These are phyloP conservation scores for Populus tomentosa DNA, from an alignment of 441 rosid genomes.

Conservation along the genomic window DNA sequence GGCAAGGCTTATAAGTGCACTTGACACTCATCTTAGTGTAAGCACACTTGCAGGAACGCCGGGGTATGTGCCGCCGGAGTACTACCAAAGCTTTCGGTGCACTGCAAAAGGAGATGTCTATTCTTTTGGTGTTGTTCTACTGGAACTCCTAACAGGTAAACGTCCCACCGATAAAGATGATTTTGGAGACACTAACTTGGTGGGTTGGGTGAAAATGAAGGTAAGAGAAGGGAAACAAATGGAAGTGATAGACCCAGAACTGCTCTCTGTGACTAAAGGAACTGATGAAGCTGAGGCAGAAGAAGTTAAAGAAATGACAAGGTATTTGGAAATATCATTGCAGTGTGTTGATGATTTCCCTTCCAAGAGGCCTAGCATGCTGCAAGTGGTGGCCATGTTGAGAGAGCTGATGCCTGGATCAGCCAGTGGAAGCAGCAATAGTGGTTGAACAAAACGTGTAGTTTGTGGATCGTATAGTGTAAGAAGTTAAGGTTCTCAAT, in stretches of 20 bases:
- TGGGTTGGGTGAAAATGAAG: constrained; percentile 94
- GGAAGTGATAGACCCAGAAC: constrained; percentile 86
- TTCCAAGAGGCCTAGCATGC: constrained; percentile 83
- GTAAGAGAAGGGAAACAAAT: constrained; percentile 83
- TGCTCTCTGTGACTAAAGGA: constrained; percentile 39
- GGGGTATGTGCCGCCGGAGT: constrained; percentile 93
- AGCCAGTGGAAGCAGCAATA: constrained; percentile 49
- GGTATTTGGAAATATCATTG: constrained; percentile 74
- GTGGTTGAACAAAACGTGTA: constrained; percentile 17
- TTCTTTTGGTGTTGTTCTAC: constrained; percentile 81
- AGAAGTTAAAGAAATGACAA: constrained; percentile 75
- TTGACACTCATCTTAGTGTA: constrained; percentile 92
- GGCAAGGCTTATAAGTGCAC: constrained; percentile 97
- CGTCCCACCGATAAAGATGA: constrained; percentile 95
- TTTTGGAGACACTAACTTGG: constrained; percentile 93
- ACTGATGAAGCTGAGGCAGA: constrained; percentile 53
- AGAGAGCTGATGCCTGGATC: constrained; percentile 68
- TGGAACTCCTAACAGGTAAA: constrained; percentile 85
- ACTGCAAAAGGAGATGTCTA: constrained; percentile 93
- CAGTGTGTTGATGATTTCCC: constrained; percentile 94
- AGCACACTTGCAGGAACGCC: constrained; percentile 97
- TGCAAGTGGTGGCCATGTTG: constrained; percentile 86
- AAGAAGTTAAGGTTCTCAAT: constrained; percentile 16
- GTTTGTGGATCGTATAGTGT: constrained; percentile 14
- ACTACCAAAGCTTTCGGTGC: constrained; percentile 95